Base-by-base conservation (phyloP, 148 eudicot genomes). In the Vaccinium vitisidaea region DNA sequence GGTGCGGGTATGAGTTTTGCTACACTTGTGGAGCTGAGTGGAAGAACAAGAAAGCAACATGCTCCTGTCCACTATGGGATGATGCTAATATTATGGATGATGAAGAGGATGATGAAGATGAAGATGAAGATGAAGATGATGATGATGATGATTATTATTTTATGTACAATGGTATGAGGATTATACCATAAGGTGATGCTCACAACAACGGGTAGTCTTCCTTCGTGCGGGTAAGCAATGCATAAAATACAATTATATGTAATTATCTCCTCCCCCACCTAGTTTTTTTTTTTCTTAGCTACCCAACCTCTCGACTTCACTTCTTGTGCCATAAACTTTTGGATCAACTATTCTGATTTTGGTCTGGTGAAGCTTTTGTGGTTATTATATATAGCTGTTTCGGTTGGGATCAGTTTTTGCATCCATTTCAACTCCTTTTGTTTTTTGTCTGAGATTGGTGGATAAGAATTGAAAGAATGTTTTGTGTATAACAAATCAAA, bases 1-100 rank as follows among this genome's bases (percentile, higher is more conserved):
- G 92, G 79, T 90, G 92, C 69, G 89, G 90, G 32, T 80, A 67
- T 19, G 87, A 89, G 78, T 90, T 90, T 56, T 90, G 92, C 86
- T 87, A 90, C 73, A 87, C 86, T 74, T 90, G 92, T 67, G 90
- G 92, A 86, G 85, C 91, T 5, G 85, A 80, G 78, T 89, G 92
- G 92, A 87, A 86, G 86, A 79, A 86, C 46, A 89, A 90, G 87
- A 84, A 84, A 36, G 86, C 87, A 13, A 89, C 90, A 5, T 91
- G 92, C 80, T 69, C 83, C 36, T 89, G 92, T 82, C 85, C 87
- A 8, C 87, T 89, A 63, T 91, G 91, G 91, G 90, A 91, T 65
- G 90, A 86, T 27, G 74, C 1, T 23, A 65, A 2, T 3, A 69
- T 69, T 27, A 10, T 13, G 74, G 71, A 67, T n/a, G 32, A 65